Evolutionary conservation across 176 grass and related monocot species (phyloP).

Genomic region (Triticum aestivum): IWGSC_CS_RefSeq_v2.1 NC_057808.1:117872653-117873152

Average conservation of each 20-base stretch:
- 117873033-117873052: constrained; percentile 64
- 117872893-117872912: constrained; percentile 17
- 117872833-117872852: constrained; percentile 85
- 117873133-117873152: constrained; percentile 80
- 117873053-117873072: constrained; percentile 67
- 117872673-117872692: constrained; percentile 64
- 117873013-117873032: constrained; percentile 51
- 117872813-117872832: constrained; percentile 94
- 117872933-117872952: too few relatives aligned
- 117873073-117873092: constrained; percentile 83
- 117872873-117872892: constrained; percentile 97
- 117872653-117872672: constrained; percentile 53
- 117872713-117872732: not conserved
- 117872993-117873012: not conserved
- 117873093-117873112: constrained; percentile 85
- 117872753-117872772: not conserved
- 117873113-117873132: constrained; percentile 80
- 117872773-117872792: not conserved
- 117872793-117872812: constrained; percentile 85
- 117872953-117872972: not conserved
- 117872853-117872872: constrained; percentile 98
- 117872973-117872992: not conserved
- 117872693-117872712: constrained; percentile 61
- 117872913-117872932: not conserved
- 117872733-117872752: not conserved